Conservation (phyloP, 2,329 filamentous ascomycete genomes). For the Geosmithia morbida region DNA sequence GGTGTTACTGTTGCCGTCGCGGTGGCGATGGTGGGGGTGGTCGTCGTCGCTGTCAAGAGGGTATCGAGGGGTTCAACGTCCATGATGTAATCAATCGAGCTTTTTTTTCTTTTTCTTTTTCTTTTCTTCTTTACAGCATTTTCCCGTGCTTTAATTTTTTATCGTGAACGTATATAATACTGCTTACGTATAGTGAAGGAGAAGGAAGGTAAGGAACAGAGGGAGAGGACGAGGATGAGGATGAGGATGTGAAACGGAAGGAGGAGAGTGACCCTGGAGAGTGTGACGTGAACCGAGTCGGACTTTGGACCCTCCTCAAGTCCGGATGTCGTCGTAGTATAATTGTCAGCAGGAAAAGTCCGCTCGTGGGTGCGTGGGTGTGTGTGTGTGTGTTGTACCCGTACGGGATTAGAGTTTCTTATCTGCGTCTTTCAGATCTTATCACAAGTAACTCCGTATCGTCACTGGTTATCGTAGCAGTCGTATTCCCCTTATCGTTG, state of each 20-base stretch:
- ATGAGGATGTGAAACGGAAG: too few species aligned
- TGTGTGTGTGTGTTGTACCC: neutral
- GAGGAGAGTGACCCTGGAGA: neutral
- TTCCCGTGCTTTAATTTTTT: neutral
- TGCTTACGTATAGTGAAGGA: neutral
- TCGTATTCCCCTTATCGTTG: too few species aligned
- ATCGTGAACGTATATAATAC: neutral
- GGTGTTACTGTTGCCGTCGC: neutral
- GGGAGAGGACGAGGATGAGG: neutral
- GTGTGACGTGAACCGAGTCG: neutral
- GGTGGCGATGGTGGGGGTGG: neutral
- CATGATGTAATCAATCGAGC: neutral
- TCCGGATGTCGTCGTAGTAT: neutral
- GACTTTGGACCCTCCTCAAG: neutral
- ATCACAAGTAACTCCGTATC: too few species aligned
- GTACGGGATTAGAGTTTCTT: too few species aligned
- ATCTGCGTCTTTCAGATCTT: too few species aligned
- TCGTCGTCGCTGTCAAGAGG: constrained; percentile 2
- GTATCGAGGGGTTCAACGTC: constrained; percentile 8
- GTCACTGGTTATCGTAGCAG: too few species aligned
- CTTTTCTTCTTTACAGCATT: neutral
- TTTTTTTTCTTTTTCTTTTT: neutral
- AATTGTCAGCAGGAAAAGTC: neutral
- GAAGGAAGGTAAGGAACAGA: neutral
- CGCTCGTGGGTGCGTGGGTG: too few species aligned